phyloP scores from a whole-genome alignment of 2,329 filamentous ascomycete species.

The Colletotrichum brevisporum region DNA sequence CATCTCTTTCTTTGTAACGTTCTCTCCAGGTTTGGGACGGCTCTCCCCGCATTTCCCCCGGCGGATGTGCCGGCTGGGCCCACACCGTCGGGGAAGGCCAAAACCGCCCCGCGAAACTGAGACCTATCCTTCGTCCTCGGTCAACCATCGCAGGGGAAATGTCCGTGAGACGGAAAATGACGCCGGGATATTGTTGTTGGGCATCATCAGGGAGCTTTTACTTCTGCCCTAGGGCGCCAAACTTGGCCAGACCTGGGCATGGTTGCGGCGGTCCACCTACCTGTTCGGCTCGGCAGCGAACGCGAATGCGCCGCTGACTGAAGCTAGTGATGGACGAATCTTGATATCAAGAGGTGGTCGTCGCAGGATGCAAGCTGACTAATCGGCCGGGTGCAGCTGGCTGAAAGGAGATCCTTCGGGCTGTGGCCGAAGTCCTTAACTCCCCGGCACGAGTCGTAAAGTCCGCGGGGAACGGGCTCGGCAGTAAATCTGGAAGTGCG shows the following conservation, averaged over 20 bases:
- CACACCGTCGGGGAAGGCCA: neutral
- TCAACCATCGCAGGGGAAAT: neutral
- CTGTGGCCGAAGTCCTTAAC: neutral
- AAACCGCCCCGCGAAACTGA: neutral
- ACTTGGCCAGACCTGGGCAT: too few species aligned
- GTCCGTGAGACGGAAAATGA: neutral
- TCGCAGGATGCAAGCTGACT: neutral
- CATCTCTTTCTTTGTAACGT: neutral
- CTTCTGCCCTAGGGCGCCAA: too few species aligned
- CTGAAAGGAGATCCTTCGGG: neutral
- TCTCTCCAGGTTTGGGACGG: neutral
- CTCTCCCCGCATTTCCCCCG: too few species aligned
- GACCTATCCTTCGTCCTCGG: neutral
- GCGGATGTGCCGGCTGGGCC: neutral
- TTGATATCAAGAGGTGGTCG: too few species aligned
- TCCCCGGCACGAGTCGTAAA: constrained; percentile 4
- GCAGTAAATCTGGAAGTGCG: neutral
- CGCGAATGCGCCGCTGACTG: too few species aligned
- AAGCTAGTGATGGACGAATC: too few species aligned
- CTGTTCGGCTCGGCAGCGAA: too few species aligned
- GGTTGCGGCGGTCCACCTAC: too few species aligned
- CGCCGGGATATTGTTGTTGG: too few species aligned
- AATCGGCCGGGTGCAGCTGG: neutral
- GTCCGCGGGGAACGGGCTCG: constrained; percentile 5
- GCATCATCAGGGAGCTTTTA: too few species aligned